Conservation (phyloP, 129 eudicot species). For the Smallanthus sonchifolius region DNA sequence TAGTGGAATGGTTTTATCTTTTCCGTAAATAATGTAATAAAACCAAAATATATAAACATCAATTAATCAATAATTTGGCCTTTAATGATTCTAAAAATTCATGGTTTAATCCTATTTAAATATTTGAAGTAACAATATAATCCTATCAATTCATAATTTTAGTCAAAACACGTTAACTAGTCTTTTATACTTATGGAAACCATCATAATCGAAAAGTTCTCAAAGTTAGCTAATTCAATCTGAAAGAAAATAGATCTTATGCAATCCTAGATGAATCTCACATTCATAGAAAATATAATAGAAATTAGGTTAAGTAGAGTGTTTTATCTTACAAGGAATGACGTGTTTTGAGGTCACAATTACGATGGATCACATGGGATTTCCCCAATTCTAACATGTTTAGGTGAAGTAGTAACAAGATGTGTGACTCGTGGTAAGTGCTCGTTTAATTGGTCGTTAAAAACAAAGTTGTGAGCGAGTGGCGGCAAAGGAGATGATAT, state of each 20-base stretch:
- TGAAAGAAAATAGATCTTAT: too few species aligned
- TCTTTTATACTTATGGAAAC: too few species aligned
- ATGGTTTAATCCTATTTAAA: background rate
- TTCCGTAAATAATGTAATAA: background rate
- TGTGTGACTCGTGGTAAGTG: background rate
- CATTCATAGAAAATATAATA: background rate
- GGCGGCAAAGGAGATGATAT: too few species aligned
- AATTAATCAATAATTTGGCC: background rate
- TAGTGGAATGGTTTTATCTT: too few species aligned
- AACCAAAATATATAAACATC: background rate
- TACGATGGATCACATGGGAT: background rate
- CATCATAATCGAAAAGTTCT: too few species aligned
- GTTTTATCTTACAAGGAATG: background rate
- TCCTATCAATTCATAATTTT: background rate
- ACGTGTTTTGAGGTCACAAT: background rate
- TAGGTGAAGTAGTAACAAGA: background rate
- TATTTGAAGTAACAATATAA: background rate
- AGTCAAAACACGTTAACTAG: background rate
- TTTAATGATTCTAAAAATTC: background rate
- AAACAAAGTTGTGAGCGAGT: too few species aligned
- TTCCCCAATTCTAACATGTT: background rate
- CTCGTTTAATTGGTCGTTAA: too few species aligned
- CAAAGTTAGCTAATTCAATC: too few species aligned
- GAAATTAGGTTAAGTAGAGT: background rate
- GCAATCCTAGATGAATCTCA: too few species aligned